These are phyloP conservation scores for Thyridium curvatum DNA, from an alignment of 2,329 filamentous ascomycete genomes.

Conservation along the genomic window DNA sequence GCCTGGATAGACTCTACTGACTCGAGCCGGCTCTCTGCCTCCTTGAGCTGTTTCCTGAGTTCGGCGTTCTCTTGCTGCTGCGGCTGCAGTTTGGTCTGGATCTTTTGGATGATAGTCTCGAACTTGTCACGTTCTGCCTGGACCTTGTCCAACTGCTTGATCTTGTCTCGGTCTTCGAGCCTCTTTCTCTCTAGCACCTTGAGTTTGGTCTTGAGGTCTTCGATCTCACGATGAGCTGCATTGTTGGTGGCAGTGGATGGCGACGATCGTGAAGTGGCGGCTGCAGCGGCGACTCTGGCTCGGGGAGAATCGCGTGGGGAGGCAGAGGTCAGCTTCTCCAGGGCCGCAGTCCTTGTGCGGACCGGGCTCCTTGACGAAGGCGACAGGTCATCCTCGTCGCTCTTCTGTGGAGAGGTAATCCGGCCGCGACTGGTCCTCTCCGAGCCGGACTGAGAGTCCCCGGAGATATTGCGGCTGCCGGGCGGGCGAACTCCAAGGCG, in stretches of 20 bases:
- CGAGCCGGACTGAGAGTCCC: conserved; percentile 36
- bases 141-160: conserved; percentile 71
- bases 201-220: conserved; percentile 84
- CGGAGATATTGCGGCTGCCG: conserved; percentile 33
- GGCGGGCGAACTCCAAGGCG: too few relatives aligned
- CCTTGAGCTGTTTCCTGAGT: conserved; percentile 70
- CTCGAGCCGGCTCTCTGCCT: conserved; percentile 63
- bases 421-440: conserved; percentile 23
- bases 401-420: conserved; percentile 39
- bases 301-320: conserved; percentile 14
- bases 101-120: conserved; percentile 79
- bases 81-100: conserved; percentile 82
- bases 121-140: conserved; percentile 73
- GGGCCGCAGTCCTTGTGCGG: conserved; percentile 39
- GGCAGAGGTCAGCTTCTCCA: conserved; percentile 43
- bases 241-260: conserved; percentile 30
- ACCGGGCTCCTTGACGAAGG: conserved; percentile 45
- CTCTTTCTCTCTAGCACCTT: conserved; percentile 83
- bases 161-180: conserved; percentile 75
- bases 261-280: conserved; percentile 18
- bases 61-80: conserved; percentile 75
- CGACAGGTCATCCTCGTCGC: conserved; percentile 42
- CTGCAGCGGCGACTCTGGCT: conserved; percentile 19
- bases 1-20: conserved; percentile 68
- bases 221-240: conserved; percentile 61